Evolutionary conservation across 257 asterid species (phyloP), one percentile per base, ranked within the genome.

Genomic region (Dorcoceras hygrometricum): DNA sequence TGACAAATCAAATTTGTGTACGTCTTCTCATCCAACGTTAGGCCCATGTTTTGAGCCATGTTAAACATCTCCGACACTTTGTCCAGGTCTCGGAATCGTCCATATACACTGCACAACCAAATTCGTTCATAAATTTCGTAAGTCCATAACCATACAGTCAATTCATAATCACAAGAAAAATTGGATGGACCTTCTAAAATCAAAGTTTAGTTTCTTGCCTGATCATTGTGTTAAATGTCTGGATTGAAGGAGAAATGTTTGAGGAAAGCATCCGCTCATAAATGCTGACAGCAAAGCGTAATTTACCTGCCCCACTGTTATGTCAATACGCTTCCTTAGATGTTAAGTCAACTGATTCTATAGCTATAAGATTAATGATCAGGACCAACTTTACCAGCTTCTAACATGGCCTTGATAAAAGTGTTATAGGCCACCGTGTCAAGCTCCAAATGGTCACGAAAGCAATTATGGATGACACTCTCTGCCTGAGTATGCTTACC

Each of bases 371-470:
- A 70, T 63, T 8, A 66, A 66, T 71, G 31, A n/a, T 46, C 59
- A 59, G n/a, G 12, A 39, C 50, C 18, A 39, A 11, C 4, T 39
- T 11, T 39, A 93, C 98, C 98, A 80, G 95, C 90, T 73, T 88
- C 89, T 69, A 88, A 75, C 96, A 88, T 83, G 19, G 94, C 92
- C 80, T 88, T 89, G 71, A 93, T 89, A 79, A 76, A 93, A 67
- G 98, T 87, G 81, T 93, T 93, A 83, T 88, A 93, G 23, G 94
- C 97, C 76, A 93, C 94, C 25, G 98, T 85, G 73, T 93, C 99
- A 65, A 90, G 97, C 85, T 86, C 95, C 76, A 80, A 27, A 66
- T 81, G 78, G 65, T 76, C 78, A 55, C n/a, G 50, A 53, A 93
- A 83, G 80, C 95, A 76, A 63, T 62, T 80, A 26, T 53, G 71